Evolutionary conservation across 202 grass and related monocot species (phyloP), one percentile per base, ranked within the genome.

Genomic region (Digitaria exilis): DNA sequence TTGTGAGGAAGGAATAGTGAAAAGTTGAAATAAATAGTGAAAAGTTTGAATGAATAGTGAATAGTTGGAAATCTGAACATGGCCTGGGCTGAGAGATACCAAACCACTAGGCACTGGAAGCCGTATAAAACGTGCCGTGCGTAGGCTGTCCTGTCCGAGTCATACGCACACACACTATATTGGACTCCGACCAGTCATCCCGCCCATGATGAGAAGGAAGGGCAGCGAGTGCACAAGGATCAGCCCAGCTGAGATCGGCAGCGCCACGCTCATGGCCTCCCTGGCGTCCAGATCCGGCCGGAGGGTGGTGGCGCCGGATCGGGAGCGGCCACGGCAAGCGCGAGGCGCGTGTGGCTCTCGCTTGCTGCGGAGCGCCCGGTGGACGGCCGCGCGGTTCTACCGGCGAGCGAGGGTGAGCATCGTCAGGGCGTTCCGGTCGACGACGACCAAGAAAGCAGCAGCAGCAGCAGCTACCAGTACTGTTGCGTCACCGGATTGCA

Each of bases 151-250:
- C 41, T 35, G 24, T 60, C 50, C 41, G 28, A 18, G 75, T 75
- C 26, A 54, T 78, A 65, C 71, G 17, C 60, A 29, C 25, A 17
- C 65, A 81, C 63, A 71, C 16, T 80, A 68, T 59, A 71, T 44
- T 61, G 49, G 66, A 50, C 14, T 18, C 15, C 32, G 21, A 58
- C n/a, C 28, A 69, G 26, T 11, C 37, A 13, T 76, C 44, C 6
- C 5, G 13, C 51, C 1, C n/a, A 19, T 31, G 75, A 86, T 84
- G 87, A 89, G 77, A 87, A 97, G 90, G 75, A 97, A 87, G 34
- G 69, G 84, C 2, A 91, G 83, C 37, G 84, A 85, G 31, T 90
- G 82, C 2, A 84, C 88, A 42, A 90, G 91, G 24, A 92, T 97
- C 48, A 91, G 82, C 89, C 84, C 91, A 24, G 45, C 61, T 0